Conservation (phyloP, 2,329 filamentous ascomycete species). For the Penicillium brevicompactum region DNA sequence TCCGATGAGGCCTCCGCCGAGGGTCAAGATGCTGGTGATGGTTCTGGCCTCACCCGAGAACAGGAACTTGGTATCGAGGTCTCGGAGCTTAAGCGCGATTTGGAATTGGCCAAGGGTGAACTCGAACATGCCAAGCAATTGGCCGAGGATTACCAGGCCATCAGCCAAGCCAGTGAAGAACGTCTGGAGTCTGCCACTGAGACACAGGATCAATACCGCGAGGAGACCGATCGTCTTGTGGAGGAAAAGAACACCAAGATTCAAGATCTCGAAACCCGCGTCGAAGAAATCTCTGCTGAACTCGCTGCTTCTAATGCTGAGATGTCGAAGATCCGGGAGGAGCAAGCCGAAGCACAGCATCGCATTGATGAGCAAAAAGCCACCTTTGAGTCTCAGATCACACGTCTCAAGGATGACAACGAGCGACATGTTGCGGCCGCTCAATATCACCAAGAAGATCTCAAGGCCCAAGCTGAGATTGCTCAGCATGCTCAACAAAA, state of each 20-base stretch:
- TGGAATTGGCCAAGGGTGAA: conserved; percentile 78
- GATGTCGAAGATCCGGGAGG: conserved; percentile 75
- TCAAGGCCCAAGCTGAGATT: conserved; percentile 91
- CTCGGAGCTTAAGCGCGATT: conserved; percentile 80
- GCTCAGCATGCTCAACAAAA: conserved; percentile 90
- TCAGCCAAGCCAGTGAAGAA: conserved; percentile 86
- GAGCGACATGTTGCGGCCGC: conserved; percentile 77
- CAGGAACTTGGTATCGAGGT: conserved; percentile 84
- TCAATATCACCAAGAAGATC: conserved; percentile 84
- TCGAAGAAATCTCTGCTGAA: conserved; percentile 82
- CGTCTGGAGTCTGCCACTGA: conserved; percentile 77
- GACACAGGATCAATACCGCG: conserved; percentile 82
- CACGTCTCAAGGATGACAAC: conserved; percentile 79
- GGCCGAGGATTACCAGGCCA: conserved; percentile 82
- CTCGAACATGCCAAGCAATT: conserved; percentile 79
- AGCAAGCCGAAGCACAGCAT: conserved; percentile 72
- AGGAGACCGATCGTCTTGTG: conserved; percentile 77
- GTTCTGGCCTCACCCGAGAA: conserved; percentile 63
- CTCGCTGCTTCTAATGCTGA: conserved; percentile 80
- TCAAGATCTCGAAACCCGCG: conserved; percentile 76
- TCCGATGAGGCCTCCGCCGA: conserved; percentile 42
- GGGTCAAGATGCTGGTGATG: conserved; percentile 53
- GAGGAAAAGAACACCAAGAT: conserved; percentile 78
- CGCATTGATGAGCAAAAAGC: conserved; percentile 81
- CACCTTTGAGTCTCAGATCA: conserved; percentile 75